These are phyloP conservation scores for Cystobasidium ongulense DNA, from an alignment of 768 basidiomycete genomes.

Conservation along the genomic window DNA sequence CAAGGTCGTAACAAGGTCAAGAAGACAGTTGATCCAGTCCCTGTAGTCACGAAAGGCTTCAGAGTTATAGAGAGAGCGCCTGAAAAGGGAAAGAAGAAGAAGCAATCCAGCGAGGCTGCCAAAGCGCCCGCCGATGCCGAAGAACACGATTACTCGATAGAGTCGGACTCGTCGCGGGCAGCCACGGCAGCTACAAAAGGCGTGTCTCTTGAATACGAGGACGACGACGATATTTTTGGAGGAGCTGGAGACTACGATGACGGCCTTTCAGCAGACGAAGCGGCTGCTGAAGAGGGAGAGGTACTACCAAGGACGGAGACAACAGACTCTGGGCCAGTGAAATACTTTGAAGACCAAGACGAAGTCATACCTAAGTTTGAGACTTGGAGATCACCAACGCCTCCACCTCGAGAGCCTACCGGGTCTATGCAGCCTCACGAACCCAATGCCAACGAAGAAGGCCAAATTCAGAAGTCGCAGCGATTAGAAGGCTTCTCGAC, in stretches of 20 bases:
- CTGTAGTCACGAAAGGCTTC: constrained; percentile 17
- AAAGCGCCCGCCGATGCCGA: background rate
- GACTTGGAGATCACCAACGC: constrained; percentile 24
- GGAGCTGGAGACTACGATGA: constrained; percentile 21
- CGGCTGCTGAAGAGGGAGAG: background rate
- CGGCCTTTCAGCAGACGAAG: constrained; percentile 10
- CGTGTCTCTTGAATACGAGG: background rate
- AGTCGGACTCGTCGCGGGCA: background rate
- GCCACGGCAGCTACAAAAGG: background rate
- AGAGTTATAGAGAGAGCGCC: constrained; percentile 2
- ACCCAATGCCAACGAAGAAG: background rate
- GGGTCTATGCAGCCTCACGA: background rate
- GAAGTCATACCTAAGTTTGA: constrained; percentile 24
- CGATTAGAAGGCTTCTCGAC: constrained; percentile 20
- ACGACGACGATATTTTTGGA: constrained; percentile 16
- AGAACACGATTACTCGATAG: background rate
- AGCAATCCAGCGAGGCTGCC: background rate
- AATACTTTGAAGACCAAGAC: constrained; percentile 30
- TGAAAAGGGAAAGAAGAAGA: constrained; percentile 22
- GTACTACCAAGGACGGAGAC: background rate
- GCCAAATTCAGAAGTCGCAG: background rate
- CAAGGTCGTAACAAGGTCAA: background rate
- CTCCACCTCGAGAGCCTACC: background rate
- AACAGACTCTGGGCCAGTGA: background rate
- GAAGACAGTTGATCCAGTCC: background rate